phyloP scores from a whole-genome alignment of 2,329 filamentous ascomycete genomes.

The Fusarium acutatum region DNA sequence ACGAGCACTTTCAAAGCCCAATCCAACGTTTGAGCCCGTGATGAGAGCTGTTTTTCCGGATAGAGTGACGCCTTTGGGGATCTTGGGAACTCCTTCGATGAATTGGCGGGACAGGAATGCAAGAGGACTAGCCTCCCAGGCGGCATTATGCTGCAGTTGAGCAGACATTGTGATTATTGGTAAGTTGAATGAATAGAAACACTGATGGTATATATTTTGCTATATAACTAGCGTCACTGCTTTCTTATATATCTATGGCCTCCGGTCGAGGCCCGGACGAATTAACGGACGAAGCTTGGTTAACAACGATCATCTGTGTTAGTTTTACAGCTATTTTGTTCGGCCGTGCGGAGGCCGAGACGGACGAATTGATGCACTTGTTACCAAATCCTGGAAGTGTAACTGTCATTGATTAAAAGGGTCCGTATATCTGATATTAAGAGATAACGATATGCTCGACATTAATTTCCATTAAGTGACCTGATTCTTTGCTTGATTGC shows the following conservation, averaged over 20 bases:
- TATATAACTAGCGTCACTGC: background rate
- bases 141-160: slow-evolving; percentile 28
- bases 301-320: background rate
- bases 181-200: background rate
- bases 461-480: accelerated
- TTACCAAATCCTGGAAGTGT: background rate
- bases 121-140: slow-evolving; percentile 32
- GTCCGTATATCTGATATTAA: background rate
- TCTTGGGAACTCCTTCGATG: slow-evolving; percentile 34
- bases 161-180: slow-evolving; percentile 27
- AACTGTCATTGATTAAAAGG: background rate
- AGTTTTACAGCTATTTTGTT: background rate
- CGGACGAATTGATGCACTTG: slow-evolving; percentile 17
- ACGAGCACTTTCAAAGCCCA: slow-evolving; percentile 56
- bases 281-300: background rate
- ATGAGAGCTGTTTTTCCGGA: slow-evolving; percentile 55
- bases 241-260: slow-evolving; percentile 16
- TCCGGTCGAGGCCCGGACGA: slow-evolving; percentile 27
- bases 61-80: slow-evolving; percentile 40
- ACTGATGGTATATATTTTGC: background rate
- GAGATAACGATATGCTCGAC: no score
- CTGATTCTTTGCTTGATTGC: no score
- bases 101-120: slow-evolving; percentile 40
- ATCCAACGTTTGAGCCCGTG: slow-evolving; percentile 59
- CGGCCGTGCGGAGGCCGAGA: slow-evolving; percentile 32